A percentile compares a stretch with the other conserved stretches of the same genome.
phyloP scores from a whole-genome alignment of 805 yeast genomes.

The Lipomyces orientalis region DNA sequence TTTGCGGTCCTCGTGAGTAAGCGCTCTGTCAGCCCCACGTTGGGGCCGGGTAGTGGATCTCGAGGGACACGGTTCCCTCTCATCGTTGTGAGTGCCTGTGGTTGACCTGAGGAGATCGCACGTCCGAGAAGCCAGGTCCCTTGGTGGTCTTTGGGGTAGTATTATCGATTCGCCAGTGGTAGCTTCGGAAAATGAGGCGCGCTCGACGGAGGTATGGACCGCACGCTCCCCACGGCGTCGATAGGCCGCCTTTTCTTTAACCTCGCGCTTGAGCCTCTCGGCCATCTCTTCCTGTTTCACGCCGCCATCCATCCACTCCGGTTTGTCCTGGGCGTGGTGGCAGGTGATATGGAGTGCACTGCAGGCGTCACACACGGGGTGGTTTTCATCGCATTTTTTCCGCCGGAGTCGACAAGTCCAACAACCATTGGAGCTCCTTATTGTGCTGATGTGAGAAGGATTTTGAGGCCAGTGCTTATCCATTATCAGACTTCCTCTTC shows the following conservation, averaged over 20 bases:
- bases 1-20: too few species aligned
- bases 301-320: background rate
- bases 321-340: background rate
- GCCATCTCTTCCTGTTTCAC: background rate
- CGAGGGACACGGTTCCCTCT: too few species aligned
- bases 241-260: background rate
- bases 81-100: too few species aligned
- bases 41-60: too few species aligned
- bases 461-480: too few species aligned
- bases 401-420: slow-evolving; percentile 4
- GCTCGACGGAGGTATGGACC: background rate
- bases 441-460: too few species aligned
- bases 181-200: background rate
- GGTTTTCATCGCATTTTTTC: background rate
- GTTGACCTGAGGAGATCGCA: too few species aligned
- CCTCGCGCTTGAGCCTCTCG: background rate
- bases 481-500: too few species aligned
- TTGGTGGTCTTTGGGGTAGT: too few species aligned
- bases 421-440: background rate
- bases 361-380: background rate
- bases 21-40: background rate
- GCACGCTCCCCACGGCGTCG: background rate
- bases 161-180: too few species aligned
- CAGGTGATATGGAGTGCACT: background rate
- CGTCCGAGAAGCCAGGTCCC: background rate